Base-by-base conservation (phyloP, 371 early-diverging fungal species). In the Rhizopus arrhizus region DNA sequence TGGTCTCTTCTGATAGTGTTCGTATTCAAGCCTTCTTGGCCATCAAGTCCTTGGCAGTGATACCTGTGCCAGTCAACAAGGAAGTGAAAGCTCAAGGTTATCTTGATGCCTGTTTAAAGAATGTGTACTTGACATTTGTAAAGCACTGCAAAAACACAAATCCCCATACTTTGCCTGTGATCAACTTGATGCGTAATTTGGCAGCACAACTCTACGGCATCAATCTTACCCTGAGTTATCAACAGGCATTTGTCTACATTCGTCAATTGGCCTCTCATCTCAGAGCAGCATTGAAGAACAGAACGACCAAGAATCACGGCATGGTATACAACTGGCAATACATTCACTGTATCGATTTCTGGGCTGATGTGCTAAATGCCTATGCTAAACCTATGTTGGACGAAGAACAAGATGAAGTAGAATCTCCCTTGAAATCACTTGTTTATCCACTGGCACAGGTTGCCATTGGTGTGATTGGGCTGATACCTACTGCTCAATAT, bases 291-390 rank as follows among this genome's bases (percentile, higher is more conserved):
- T 90, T 94, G 74, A 85, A 87, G 61, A 80, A 80, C 15, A 89
- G 89, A 56, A 89, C 89, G 50, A 88, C 89, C 81, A 94, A 94
- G 63, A 84, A 91, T 8, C 92, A 86, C 84, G 86, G 87, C 56
- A 66, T 84, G 5, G 91, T 96, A 28, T 95, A 96, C 83, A 93
- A 94, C 79, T 96, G 96, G 96, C 95, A 94, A 79, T 96, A 87
- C 69, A 72, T 96, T 40, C 93, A 94, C 73, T 89, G 91, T 58
- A 77, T 97, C 58, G 85, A 88, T 64, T 87, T 95, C 57, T 96
- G 96, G 96, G 66, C 92, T 16, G 87, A 90, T 54, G 90, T 95
- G 1, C 66, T 95, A 54, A 72, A 87, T 12, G 87, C 88, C 22
- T 86, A 89, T 71, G 89, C 89, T 57, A 71, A 56, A 47, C 60